Evolutionary conservation across 2,329 filamentous ascomycete species (phyloP).

Genomic region (Lachnellula subtilissima): DNA sequence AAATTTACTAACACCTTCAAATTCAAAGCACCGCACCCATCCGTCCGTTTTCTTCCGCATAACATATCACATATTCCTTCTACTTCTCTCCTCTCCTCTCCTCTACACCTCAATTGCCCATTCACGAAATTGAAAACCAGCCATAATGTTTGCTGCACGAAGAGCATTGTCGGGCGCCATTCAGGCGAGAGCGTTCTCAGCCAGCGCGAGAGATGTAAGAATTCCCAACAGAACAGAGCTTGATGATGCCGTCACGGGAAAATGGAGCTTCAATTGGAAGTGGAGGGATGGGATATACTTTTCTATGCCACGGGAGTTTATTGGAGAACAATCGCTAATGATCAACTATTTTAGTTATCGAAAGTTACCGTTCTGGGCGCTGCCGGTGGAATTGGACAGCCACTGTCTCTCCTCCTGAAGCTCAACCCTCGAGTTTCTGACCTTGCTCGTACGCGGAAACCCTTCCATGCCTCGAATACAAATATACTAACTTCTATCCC

Average conservation of each 20-base stretch:
- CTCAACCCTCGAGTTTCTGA: conserved; percentile 78
- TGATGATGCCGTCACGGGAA: not conserved
- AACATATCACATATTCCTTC: not conserved
- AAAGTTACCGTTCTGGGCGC: conserved; percentile 98
- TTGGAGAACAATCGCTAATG: conserved; percentile 20
- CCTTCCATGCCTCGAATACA: not conserved
- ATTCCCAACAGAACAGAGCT: not conserved
- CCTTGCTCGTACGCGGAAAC: conserved; percentile 3
- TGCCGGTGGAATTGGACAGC: conserved; percentile 96
- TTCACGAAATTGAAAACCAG: not conserved
- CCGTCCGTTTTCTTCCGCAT: too few species aligned
- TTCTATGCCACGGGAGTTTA: not conserved
- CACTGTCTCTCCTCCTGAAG: conserved; percentile 96
- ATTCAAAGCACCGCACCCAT: too few species aligned
- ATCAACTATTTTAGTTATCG: conserved; percentile 61
- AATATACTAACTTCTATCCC: not conserved
- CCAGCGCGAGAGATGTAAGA: conserved; percentile 70
- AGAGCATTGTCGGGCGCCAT: conserved; percentile 50
- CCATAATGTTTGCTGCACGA: conserved; percentile 70
- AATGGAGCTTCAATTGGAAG: not conserved
- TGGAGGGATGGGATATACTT: not conserved
- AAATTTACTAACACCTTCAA: too few species aligned
- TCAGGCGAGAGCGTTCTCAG: conserved; percentile 78
- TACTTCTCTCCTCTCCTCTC: not conserved
- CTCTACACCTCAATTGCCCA: not conserved